Base-by-base conservation (phyloP, 2,329 filamentous ascomycete species). In the Colletotrichum graminicola region DNA sequence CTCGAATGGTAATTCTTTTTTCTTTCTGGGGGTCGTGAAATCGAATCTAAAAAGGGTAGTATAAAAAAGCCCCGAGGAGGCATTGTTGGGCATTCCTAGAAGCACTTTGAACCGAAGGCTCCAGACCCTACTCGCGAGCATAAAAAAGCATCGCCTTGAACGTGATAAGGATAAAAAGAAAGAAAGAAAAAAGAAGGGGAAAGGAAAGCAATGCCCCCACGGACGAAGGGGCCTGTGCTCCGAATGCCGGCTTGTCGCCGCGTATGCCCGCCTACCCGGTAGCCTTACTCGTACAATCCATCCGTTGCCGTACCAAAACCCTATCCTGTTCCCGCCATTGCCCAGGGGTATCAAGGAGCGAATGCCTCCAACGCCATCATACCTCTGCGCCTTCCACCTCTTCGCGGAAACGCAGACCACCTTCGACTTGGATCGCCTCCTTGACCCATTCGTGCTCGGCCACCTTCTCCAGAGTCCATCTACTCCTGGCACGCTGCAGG, bases 401-500 rank as follows among this genome's bases (percentile, higher is more conserved):
- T 75, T 91, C 89, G 54, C 87, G 82, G 74, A 91, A 91, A 66
- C 81, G 84, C 47, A 91, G 79, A 1, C 88, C 89, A 7, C 86
- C 88, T 4, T 92, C 87, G 3, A 97, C 88, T 73, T 86, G 79
- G 57, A 98, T 91, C 2, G 92, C 95, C 45, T 87, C 87, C 62
- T 84, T 86, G 3, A 98, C 93, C 94, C 95, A 99, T 21, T 90
- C 87, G 69, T 88, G 86, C 66, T 88, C 87, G 49, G 89, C 90
- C 49, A 98, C 91, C 75, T 93, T 91, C 59, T 91, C 88, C 69
- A 98, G 82, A 11, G 87, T 87, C 89, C 93, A 94, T 62, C 96
- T 88, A 69, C 91, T 93, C 57, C 93, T 90, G 2, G 93, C 93
- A 73, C 97, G 91, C 81, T 93, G 95, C 67, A 99, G 81, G 23